Evolutionary conservation across 805 yeast genomes (phyloP).

Genomic region (Lipomyces starkeyi): DNA sequence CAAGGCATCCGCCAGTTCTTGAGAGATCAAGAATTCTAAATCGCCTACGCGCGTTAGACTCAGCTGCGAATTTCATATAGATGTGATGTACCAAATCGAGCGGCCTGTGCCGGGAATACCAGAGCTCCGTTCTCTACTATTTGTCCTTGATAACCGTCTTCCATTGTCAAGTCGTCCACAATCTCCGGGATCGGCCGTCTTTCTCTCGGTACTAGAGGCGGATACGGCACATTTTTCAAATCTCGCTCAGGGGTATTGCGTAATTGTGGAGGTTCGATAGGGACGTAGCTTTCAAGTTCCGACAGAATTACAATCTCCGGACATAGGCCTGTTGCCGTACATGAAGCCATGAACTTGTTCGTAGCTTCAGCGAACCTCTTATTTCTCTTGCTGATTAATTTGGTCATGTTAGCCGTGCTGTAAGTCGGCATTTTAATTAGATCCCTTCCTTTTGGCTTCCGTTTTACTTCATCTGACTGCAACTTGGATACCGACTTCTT

Average conservation of each 20-base stretch:
- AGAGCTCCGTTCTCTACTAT: constrained; percentile 60
- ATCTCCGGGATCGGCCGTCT: constrained; percentile 57
- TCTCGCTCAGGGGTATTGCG: constrained; percentile 5
- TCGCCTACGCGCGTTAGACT: constrained; percentile 39
- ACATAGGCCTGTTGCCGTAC: constrained; percentile 18
- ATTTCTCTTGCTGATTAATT: constrained; percentile 28
- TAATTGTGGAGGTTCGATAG: constrained; percentile 7
- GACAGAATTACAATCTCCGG: constrained; percentile 27
- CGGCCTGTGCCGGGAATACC: constrained; percentile 52
- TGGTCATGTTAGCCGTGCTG: constrained; percentile 30
- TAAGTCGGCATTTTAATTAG: constrained; percentile 30
- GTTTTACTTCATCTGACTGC: background rate
- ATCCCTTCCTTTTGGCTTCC: constrained; percentile 6
- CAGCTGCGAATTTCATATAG: background rate
- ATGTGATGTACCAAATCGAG: constrained; percentile 48
- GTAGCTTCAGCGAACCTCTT: constrained; percentile 20
- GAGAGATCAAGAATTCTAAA: constrained; percentile 55
- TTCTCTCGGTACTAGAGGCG: constrained; percentile 39
- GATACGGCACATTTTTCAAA: constrained; percentile 17
- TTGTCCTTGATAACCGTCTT: constrained; percentile 65
- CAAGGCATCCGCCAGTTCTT: constrained; percentile 60
- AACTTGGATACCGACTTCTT: constrained; percentile 1
- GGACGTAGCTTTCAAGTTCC: constrained; percentile 11
- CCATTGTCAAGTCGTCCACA: constrained; percentile 54
- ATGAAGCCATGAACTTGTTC: constrained; percentile 14